Base-by-base conservation (phyloP, 768 basidiomycete species). In the Suillus weaverae region DNA sequence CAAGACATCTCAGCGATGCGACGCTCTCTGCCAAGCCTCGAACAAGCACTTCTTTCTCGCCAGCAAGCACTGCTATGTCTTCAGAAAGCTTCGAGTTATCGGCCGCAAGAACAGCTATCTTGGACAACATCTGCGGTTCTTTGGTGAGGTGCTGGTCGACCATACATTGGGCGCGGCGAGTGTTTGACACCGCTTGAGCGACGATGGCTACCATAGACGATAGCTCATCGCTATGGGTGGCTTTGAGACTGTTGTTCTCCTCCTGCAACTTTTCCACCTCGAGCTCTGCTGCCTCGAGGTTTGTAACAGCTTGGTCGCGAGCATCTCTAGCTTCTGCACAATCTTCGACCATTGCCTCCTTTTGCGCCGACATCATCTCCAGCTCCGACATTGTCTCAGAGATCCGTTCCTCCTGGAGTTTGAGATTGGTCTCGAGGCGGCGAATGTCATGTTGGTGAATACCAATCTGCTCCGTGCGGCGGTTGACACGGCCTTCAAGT, bases 331-430 rank as follows among this genome's bases (percentile, higher is more conserved):
- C 91, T 62, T 89, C 86, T 5, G 88, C 88, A 70, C 92, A 94
- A 71, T 94, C 92, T 67, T 93, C 91, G 0, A 94, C 85, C 89
- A 94, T 91, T 2, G 90, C 87, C 63, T 86, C 86, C 73, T 89
- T 91, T 79, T 92, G 85, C 5, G 85, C 82, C 26, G 77, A 80
- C 64, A 88, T 78, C 66, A 84, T 83, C 70, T 91, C 91, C 64
- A 92, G 73, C 69, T 94, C 92, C 20, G 72, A 74, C 3, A 83
- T 87, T 84, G 91, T 84, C 78, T 94, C 92, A 3, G 72, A 74
- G 44, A 92, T 74, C 8, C 90, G 82, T 33, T 94, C 92, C 72
- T 94, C 92, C 63, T 91, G 87, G 39, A 94, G 77, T 62, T 82
- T 81, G 60, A 89, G 72, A 68, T 94, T 94, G 62, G 87, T 87